Evolutionary conservation across 2,329 filamentous ascomycete species (phyloP).

Genomic region (Fusarium abutilonis): DNA sequence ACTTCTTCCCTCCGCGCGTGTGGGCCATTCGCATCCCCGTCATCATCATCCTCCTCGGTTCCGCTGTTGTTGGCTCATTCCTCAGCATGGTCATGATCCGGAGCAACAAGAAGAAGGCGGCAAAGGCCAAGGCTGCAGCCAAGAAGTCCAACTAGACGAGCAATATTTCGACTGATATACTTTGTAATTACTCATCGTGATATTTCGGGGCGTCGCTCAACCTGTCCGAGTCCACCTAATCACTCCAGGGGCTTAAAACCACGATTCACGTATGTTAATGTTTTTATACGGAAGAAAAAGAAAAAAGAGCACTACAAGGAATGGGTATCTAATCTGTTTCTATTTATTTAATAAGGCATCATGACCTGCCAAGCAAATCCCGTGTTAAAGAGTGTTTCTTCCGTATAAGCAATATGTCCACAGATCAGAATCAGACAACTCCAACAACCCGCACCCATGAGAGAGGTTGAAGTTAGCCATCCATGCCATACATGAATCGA

Average conservation of each 20-base stretch:
- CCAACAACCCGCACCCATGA: constrained; percentile 38
- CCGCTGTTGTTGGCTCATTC: constrained; percentile 95
- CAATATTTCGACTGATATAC: constrained; percentile 27
- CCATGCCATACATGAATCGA: constrained; percentile 20
- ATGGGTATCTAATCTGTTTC: constrained; percentile 51
- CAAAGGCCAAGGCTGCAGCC: constrained; percentile 84
- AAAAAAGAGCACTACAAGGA: constrained; percentile 30
- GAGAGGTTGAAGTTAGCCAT: constrained; percentile 35
- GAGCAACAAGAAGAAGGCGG: constrained; percentile 97
- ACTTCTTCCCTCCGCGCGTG: constrained; percentile 94
- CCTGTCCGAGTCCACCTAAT: constrained; percentile 31
- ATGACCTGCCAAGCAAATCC: constrained; percentile 37
- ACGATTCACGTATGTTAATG: constrained; percentile 8
- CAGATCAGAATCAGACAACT: constrained; percentile 46
- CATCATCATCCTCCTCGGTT: constrained; percentile 91
- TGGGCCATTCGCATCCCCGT: constrained; percentile 99
- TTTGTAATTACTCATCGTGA: constrained; percentile 36
- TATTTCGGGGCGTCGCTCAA: constrained; percentile 21
- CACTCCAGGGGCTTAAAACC: constrained; percentile 17
- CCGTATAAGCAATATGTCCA: constrained; percentile 45
- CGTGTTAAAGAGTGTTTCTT: constrained; percentile 45
- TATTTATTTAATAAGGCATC: constrained; percentile 49
- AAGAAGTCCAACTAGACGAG: constrained; percentile 82
- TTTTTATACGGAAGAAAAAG: constrained; percentile 19
- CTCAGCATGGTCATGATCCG: constrained; percentile 97